Conservation (phyloP, 106 monocot species). For the Acanthochlamys bracteata region DNA sequence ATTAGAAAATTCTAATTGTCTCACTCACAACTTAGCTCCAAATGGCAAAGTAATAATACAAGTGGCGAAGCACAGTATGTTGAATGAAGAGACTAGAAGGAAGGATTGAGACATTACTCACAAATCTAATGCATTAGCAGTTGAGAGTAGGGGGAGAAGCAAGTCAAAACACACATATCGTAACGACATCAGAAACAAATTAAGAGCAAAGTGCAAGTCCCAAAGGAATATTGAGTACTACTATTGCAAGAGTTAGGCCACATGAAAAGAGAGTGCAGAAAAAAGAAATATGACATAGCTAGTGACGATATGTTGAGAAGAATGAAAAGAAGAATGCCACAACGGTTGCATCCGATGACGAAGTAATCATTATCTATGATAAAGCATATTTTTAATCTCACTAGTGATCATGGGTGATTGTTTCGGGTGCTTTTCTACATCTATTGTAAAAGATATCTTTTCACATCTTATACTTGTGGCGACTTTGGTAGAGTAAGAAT, state of each 20-base stretch:
- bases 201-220: background rate
- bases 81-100: conserved; percentile 8
- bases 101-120: background rate
- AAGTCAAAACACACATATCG: background rate
- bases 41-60: background rate
- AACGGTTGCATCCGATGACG: background rate
- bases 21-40: conserved; percentile 1
- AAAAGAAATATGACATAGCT: background rate
- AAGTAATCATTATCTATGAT: conserved; percentile 1
- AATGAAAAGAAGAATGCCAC: background rate
- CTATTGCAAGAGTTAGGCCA: background rate
- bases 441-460: background rate
- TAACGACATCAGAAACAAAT: background rate
- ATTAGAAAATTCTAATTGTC: background rate
- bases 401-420: background rate
- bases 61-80: background rate
- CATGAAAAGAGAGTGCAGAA: conserved; percentile 3
- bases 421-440: conserved; percentile 4
- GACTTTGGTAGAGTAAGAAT: background rate
- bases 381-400: background rate
- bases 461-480: background rate
- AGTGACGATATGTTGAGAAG: background rate
- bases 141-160: background rate
- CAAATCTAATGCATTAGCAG: background rate
- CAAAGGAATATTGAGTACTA: background rate